Evolutionary conservation across 176 grass and related monocot genomes (phyloP).

Genomic region (Saccharum spontaneum): DNA sequence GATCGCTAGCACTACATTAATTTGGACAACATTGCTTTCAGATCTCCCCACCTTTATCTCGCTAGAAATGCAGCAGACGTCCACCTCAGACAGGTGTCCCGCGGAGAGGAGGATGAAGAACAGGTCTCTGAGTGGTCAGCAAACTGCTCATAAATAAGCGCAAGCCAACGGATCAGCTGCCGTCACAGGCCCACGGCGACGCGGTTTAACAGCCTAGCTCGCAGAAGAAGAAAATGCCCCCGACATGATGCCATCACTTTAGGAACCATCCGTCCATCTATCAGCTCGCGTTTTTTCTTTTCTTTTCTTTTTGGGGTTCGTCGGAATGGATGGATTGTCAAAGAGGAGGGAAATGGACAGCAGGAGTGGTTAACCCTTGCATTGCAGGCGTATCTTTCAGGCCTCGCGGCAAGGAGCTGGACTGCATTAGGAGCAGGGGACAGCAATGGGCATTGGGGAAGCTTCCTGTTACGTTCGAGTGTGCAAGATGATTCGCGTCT

Average conservation of each 20-base stretch:
- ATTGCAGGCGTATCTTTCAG: constrained; percentile 23
- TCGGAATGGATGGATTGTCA: constrained; percentile 39
- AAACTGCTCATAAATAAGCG: constrained; percentile 17
- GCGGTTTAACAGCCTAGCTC: constrained; percentile 61
- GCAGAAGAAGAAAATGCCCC: constrained; percentile 16
- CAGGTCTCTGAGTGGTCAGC: constrained; percentile 37
- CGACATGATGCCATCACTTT: constrained; percentile 27
- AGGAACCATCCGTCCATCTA: neutral
- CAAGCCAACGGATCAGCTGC: constrained; percentile 43
- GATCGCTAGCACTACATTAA: constrained; percentile 20
- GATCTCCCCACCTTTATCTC: constrained; percentile 12
- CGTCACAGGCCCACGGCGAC: constrained; percentile 33
- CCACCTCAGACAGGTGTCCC: constrained; percentile 44
- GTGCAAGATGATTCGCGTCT: constrained; percentile 14
- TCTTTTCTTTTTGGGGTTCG: neutral
- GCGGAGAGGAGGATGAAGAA: constrained; percentile 31
- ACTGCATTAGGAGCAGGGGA: constrained; percentile 43
- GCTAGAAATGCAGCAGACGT: constrained; percentile 1
- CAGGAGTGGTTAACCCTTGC: constrained; percentile 29
- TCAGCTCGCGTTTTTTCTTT: neutral
- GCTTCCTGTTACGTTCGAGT: constrained; percentile 33
- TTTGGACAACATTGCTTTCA: constrained; percentile 2
- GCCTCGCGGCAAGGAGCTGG: constrained; percentile 51
- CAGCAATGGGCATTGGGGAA: constrained; percentile 41
- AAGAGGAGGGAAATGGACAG: constrained; percentile 41